These are phyloP conservation scores for Staphylotrichum tortipilum DNA, from an alignment of 495 filamentous ascomycete genomes.

Conservation along the genomic window DNA sequence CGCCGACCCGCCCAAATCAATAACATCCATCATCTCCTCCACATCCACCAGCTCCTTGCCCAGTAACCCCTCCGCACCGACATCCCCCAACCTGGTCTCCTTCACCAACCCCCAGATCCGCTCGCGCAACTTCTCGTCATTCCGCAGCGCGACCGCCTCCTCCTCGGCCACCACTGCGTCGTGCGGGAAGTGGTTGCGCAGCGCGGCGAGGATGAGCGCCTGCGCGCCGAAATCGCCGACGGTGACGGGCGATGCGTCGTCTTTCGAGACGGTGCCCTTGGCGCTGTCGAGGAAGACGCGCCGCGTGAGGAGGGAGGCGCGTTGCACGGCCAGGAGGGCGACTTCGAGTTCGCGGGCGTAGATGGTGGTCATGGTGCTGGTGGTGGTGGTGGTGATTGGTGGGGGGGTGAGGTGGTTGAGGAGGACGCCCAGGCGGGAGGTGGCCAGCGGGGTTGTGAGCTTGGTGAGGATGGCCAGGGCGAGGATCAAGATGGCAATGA, in stretches of 20 bases:
- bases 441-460: slow-evolving; percentile 1
- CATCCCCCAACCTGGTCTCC: slow-evolving; percentile 61
- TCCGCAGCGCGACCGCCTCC: slow-evolving; percentile 68
- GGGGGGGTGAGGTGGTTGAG: neutral
- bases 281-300: slow-evolving; percentile 84
- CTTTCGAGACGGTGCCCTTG: slow-evolving; percentile 89
- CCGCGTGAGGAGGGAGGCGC: slow-evolving; percentile 81
- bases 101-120: slow-evolving; percentile 79
- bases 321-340: slow-evolving; percentile 85
- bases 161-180: slow-evolving; percentile 95
- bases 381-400: neutral
- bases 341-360: slow-evolving; percentile 78
- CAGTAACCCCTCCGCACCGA: slow-evolving; percentile 48
- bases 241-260: slow-evolving; percentile 92
- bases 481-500: slow-evolving; percentile 17
- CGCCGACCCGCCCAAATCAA: slow-evolving; percentile 72
- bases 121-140: slow-evolving; percentile 54
- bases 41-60: slow-evolving; percentile 63
- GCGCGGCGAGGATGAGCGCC: slow-evolving; percentile 85
- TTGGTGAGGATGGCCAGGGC: slow-evolving; percentile 16
- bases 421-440: slow-evolving; percentile 13
- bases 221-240: slow-evolving; percentile 97
- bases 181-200: slow-evolving; percentile 77
- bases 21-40: slow-evolving; percentile 72
- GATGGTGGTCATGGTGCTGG: slow-evolving; percentile 13